These are phyloP conservation scores for Sarocladiaceae sp. DNA, from an alignment of 2,329 filamentous ascomycete genomes.

Conservation along the genomic window DNA sequence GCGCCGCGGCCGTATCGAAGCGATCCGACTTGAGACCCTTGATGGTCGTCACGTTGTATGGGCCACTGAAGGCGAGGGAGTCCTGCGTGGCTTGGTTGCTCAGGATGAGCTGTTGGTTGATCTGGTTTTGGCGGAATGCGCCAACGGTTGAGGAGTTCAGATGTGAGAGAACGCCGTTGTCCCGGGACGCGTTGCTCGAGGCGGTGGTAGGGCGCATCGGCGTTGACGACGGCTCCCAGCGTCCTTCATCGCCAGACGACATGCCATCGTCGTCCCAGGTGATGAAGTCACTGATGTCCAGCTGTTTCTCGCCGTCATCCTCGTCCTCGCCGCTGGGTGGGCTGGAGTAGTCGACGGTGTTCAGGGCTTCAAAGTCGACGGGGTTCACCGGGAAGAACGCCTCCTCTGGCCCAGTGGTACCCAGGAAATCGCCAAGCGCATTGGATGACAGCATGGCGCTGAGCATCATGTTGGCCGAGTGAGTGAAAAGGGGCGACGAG, in stretches of 20 bases:
- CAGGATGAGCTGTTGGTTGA: slow-evolving; percentile 53
- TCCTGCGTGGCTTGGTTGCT: slow-evolving; percentile 56
- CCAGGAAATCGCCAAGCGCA: slow-evolving; percentile 48
- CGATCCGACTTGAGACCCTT: slow-evolving; percentile 60
- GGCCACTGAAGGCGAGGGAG: slow-evolving; percentile 55
- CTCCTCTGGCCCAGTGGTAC: slow-evolving; percentile 42
- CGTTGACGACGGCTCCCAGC: slow-evolving; percentile 45
- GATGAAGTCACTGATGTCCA: slow-evolving; percentile 68
- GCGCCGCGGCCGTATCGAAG: slow-evolving; percentile 57
- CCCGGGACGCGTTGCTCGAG: slow-evolving; percentile 32
- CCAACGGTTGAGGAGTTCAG: slow-evolving; percentile 63
- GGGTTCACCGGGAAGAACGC: slow-evolving; percentile 52
- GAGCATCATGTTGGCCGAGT: slow-evolving; percentile 72
- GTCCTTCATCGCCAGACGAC: slow-evolving; percentile 53
- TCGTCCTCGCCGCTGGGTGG: slow-evolving; percentile 27
- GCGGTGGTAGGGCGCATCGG: slow-evolving; percentile 44
- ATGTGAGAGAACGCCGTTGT: slow-evolving; percentile 44
- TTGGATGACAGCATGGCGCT: slow-evolving; percentile 59
- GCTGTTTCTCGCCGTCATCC: slow-evolving; percentile 57
- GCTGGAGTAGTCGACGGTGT: slow-evolving; percentile 41
- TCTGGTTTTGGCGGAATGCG: slow-evolving; percentile 67
- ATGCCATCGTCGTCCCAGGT: slow-evolving; percentile 52
- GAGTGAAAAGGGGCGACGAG: slow-evolving; percentile 50
- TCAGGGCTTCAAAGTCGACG: slow-evolving; percentile 42
- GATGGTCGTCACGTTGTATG: slow-evolving; percentile 54